These are phyloP conservation scores for Candida succiphila DNA, from an alignment of 805 yeast species.

Conservation along the genomic window DNA sequence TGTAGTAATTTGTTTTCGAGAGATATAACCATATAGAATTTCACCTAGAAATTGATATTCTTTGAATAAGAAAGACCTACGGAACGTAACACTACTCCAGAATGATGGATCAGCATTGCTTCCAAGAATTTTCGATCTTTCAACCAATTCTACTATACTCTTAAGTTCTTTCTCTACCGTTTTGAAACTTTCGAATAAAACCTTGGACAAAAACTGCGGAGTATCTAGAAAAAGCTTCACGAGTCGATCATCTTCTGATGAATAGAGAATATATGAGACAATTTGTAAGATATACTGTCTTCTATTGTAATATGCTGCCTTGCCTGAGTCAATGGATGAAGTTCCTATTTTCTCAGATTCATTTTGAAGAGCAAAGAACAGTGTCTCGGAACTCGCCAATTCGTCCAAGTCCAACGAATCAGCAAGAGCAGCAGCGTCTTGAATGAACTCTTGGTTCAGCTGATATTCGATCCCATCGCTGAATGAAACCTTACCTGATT, in stretches of 20 bases:
- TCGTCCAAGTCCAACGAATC: conserved; percentile 74
- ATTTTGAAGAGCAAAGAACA: conserved; percentile 35
- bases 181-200: conserved; percentile 44
- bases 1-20: conserved; percentile 22
- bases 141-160: conserved; percentile 41
- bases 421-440: conserved; percentile 45
- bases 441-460: conserved; percentile 56
- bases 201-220: conserved; percentile 22
- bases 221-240: conserved; percentile 3
- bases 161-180: conserved; percentile 47
- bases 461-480: conserved; percentile 48
- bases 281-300: conserved; percentile 67
- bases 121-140: conserved; percentile 46
- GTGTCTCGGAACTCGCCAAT: conserved; percentile 58
- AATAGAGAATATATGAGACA: conserved; percentile 29
- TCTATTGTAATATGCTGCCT: conserved; percentile 58
- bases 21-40: conserved; percentile 43
- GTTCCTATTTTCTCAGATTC: conserved; percentile 31
- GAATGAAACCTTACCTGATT: conserved; percentile 37
- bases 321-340: conserved; percentile 48
- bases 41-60: conserved; percentile 70
- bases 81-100: conserved; percentile 39
- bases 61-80: conserved; percentile 50
- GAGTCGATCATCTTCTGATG: conserved; percentile 5
- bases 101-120: conserved; percentile 32